A percentile compares a stretch with the other conserved stretches of the same genome.
Evolutionary conservation across 805 yeast genomes (phyloP).

Genomic region (Candida arabinofermentans): DNA sequence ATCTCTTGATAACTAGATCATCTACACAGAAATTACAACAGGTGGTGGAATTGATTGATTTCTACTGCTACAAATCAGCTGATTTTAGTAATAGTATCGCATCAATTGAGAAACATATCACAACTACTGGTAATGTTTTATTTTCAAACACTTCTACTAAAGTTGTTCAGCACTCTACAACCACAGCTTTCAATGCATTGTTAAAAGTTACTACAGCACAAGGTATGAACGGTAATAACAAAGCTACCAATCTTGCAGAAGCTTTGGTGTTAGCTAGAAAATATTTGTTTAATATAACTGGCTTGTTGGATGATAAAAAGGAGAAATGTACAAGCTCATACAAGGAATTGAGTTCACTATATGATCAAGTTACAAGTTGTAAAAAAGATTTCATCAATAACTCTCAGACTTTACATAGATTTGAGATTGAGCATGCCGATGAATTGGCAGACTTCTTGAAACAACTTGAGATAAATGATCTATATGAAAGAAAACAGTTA

Average conservation of each 20-base stretch:
- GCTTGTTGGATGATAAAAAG: constrained; percentile 4
- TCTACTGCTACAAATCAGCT: constrained; percentile 4
- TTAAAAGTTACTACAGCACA: constrained; percentile 10
- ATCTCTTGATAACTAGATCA: constrained; percentile 7
- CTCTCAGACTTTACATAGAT: constrained; percentile 13
- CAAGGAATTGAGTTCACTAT: constrained; percentile 1
- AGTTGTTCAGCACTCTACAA: constrained; percentile 4
- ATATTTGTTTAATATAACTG: constrained; percentile 8
- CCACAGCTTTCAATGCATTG: constrained; percentile 8
- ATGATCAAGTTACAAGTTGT: background rate
- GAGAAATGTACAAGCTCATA: background rate
- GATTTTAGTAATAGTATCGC: constrained; percentile 5
- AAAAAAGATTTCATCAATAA: constrained; percentile 11
- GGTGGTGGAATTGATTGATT: constrained; percentile 12
- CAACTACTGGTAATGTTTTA: background rate
- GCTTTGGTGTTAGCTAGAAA: constrained; percentile 14
- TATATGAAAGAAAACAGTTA: constrained; percentile 5
- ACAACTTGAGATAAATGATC: constrained; percentile 3
- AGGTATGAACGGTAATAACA: constrained; percentile 6
- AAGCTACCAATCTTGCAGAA: constrained; percentile 1
- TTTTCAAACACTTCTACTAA: background rate
- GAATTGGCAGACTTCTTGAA: background rate
- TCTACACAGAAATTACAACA: constrained; percentile 7
- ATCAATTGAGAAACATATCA: background rate
- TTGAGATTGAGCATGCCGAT: constrained; percentile 10